phyloP scores from a whole-genome alignment of 1,139 yeast genomes.

The Sugiyamaella sp. region DNA sequence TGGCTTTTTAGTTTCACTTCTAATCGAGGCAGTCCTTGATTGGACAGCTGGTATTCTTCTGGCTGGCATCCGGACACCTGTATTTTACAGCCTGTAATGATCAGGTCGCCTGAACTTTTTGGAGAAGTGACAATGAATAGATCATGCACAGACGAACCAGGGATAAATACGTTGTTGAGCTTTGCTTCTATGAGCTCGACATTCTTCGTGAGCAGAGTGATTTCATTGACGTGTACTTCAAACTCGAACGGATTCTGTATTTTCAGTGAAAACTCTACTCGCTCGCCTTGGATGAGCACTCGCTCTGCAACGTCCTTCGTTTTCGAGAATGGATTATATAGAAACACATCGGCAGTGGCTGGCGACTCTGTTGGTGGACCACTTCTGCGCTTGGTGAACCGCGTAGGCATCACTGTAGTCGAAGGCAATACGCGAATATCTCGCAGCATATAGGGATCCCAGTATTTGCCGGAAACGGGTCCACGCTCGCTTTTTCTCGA shows the following conservation, averaged over 20 bases:
- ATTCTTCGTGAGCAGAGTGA: conserved; percentile 41
- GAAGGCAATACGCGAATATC: conserved; percentile 46
- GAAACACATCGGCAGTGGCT: conserved; percentile 34
- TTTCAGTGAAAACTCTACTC: conserved; percentile 48
- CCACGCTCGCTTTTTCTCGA: conserved; percentile 36
- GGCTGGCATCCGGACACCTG: conserved; percentile 51
- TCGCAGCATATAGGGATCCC: conserved; percentile 73
- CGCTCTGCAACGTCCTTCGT: conserved; percentile 19
- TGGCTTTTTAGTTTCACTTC: conserved; percentile 37
- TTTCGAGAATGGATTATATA: conserved; percentile 48
- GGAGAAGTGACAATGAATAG: conserved; percentile 52
- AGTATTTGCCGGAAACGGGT: conserved; percentile 48
- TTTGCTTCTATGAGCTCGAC: conserved; percentile 30
- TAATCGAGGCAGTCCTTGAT: conserved; percentile 30
- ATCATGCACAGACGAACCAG: conserved; percentile 47
- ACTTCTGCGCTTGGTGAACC: neutral
- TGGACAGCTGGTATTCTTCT: conserved; percentile 43
- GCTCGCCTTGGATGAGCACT: conserved; percentile 36
- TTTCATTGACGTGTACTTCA: conserved; percentile 62
- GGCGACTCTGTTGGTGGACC: conserved; percentile 5
- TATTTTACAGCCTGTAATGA: conserved; percentile 50
- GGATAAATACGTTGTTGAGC: conserved; percentile 40
- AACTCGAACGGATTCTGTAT: conserved; percentile 84
- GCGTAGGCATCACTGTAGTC: conserved; percentile 16
- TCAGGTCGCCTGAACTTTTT: conserved; percentile 46